phyloP scores from a whole-genome alignment of 148 eudicot genomes.

The Persicaria tinctoria region DNA sequence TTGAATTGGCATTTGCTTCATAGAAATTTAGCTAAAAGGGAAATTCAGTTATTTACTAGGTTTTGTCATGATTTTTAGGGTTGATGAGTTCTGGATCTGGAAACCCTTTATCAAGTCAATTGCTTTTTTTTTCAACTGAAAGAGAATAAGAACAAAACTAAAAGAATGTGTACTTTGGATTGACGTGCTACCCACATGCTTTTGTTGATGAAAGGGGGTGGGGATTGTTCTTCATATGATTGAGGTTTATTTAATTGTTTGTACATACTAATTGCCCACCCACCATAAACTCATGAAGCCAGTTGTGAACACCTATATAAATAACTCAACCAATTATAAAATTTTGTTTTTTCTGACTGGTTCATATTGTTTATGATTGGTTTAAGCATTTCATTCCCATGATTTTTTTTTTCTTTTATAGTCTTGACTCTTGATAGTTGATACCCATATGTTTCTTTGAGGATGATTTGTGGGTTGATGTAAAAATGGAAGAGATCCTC shows the following conservation, averaged over 20 bases:
- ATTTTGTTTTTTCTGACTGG: background rate
- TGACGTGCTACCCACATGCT: constrained; percentile 12
- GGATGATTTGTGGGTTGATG: background rate
- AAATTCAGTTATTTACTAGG: background rate
- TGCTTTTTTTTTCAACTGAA: background rate
- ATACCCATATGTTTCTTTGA: background rate
- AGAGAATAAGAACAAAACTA: constrained; percentile 8
- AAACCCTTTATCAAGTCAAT: background rate
- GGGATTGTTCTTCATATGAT: constrained; percentile 6
- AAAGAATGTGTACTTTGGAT: background rate
- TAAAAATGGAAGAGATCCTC: background rate
- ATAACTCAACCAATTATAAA: background rate
- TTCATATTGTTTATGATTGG: background rate
- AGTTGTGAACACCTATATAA: constrained; percentile 2
- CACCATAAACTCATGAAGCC: background rate
- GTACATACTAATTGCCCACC: background rate
- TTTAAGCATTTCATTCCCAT: background rate
- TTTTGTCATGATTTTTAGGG: background rate
- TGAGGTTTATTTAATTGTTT: background rate
- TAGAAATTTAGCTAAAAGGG: background rate
- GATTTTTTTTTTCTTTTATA: background rate
- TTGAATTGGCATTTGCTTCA: background rate
- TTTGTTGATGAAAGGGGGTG: background rate
- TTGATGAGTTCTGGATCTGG: constrained; percentile 2
- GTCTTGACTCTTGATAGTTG: background rate